Base-by-base conservation (phyloP, 208 protist species). In the Trypanosoma boissoni region DNA sequence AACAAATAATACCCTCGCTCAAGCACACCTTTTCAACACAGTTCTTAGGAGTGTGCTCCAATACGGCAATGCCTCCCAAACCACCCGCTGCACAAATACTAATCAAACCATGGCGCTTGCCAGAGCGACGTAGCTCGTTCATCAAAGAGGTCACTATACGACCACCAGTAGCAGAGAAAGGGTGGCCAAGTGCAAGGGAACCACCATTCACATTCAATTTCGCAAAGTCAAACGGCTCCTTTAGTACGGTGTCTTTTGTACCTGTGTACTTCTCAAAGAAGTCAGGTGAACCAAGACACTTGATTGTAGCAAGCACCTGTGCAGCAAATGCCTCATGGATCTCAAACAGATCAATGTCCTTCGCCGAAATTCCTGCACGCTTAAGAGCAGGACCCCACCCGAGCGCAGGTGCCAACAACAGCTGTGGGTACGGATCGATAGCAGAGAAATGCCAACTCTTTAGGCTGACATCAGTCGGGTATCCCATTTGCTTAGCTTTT, bases 61-160 rank as follows among this genome's bases (percentile, higher is more conserved):
- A 57, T 34, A 94, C 64, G 7, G 76, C 81, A 29, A 91, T 74
- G 39, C 78, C 83, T 18, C 87, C 87, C 27, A 90, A 57, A 26
- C 89, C 89, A 12, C 89, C 89, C 64, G 89, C 89, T 43, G 89
- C 89, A 68, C 89, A 96, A 67, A 96, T 89, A 43, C 87, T 94
- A 16, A 94, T 64, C 10, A 96, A 64, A 28, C 80, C 84, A 56
- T 89, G 72, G 27, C 64, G 68, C 68, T 94, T 92, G 39, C 83
- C 83, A 28, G 62, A 71, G 41, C 86, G 72, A n/a, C 88, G 75
- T 24, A 95, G 74, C 58, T 94, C 81, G 50, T 90, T 93, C 9
- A 83, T 68, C 16, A 88, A 58, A 8, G 79, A 80, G 0, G 78
- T 92, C 46, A 91, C 82, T 45, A 92, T 73, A 4, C 89, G 71